Percentiles rank a stretch among this genome's conserved stretches.
These are phyloP conservation scores for Uncinocarpus reesii DNA, from an alignment of 2,329 filamentous ascomycete species.

Conservation along the genomic window DNA sequence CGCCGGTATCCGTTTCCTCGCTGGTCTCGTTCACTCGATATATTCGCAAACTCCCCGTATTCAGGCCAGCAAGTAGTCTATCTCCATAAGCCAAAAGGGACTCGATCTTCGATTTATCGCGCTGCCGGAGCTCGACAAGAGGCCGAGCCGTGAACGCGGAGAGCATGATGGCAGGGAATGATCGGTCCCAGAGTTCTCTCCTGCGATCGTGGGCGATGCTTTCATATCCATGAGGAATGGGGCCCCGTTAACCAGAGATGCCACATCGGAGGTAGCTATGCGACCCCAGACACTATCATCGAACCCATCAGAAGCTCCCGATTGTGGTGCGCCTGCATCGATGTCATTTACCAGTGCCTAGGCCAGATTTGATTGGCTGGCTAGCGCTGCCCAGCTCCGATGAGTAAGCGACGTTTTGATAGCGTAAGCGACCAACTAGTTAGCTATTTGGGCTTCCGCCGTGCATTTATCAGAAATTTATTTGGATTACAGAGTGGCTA, in stretches of 20 bases:
- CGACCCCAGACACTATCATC: not conserved
- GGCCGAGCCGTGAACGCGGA: conserved; percentile 93
- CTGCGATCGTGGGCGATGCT: conserved; percentile 15
- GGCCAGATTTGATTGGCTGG: not conserved
- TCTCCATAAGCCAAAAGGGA: conserved; percentile 90
- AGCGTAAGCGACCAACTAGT: too few species aligned
- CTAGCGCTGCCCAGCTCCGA: too few species aligned
- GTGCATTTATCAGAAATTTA: too few species aligned
- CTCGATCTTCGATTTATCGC: conserved; percentile 96
- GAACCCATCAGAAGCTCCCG: not conserved
- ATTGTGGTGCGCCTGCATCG: conserved; percentile 3
- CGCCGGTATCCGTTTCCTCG: conserved; percentile 29
- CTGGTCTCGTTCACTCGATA: conserved; percentile 72
- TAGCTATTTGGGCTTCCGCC: too few species aligned
- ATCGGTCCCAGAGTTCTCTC: conserved; percentile 6
- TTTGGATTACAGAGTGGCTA: too few species aligned
- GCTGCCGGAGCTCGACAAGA: conserved; percentile 90
- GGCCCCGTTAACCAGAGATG: not conserved
- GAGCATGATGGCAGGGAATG: conserved; percentile 52
- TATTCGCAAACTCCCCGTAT: conserved; percentile 76
- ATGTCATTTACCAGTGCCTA: not conserved
- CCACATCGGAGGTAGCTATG: conserved; percentile 4
- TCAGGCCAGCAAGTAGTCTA: conserved; percentile 81
- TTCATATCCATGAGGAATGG: conserved; percentile 12
- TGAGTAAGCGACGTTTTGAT: not conserved